A percentile compares a stretch with the other conserved stretches of the same genome.
These are phyloP conservation scores for Fusarium goolgardi DNA, from an alignment of 2,329 filamentous ascomycete species.

Conservation along the genomic window DNA sequence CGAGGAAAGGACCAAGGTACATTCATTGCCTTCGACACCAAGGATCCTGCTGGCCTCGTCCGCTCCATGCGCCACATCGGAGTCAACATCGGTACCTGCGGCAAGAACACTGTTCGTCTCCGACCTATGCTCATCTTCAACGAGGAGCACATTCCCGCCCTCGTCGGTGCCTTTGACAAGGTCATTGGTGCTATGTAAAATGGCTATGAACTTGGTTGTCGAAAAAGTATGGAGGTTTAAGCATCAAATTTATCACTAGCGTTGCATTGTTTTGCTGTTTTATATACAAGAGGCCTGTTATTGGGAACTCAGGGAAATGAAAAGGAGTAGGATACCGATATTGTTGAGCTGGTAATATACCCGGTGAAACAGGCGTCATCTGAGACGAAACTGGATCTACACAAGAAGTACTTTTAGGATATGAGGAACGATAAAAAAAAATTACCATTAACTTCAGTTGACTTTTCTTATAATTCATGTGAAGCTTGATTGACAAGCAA, in stretches of 20 bases:
- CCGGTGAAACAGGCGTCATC: conserved; percentile 37
- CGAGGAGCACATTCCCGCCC: conserved; percentile 67
- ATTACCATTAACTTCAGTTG: conserved; percentile 17
- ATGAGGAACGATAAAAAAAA: conserved; percentile 32
- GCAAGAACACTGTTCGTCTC: conserved; percentile 75
- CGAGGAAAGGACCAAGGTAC: conserved; percentile 81
- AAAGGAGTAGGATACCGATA: conserved; percentile 30
- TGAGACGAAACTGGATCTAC: conserved; percentile 40
- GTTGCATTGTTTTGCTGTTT: conserved; percentile 39
- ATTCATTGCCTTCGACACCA: conserved; percentile 84
- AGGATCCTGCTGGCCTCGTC: conserved; percentile 75
- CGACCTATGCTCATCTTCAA: conserved; percentile 87
- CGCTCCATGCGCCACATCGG: conserved; percentile 77
- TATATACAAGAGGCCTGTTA: conserved; percentile 19
- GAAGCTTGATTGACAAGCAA: background rate
- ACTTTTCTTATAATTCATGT: background rate
- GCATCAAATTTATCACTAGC: conserved; percentile 45
- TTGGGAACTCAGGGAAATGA: conserved; percentile 18
- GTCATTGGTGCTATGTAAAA: conserved; percentile 46
- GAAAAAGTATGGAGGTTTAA: conserved; percentile 27
- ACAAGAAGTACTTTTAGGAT: conserved; percentile 41
- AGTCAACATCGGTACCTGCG: conserved; percentile 82
- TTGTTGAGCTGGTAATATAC: conserved; percentile 37
- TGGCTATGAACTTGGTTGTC: conserved; percentile 17
- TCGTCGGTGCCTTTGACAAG: conserved; percentile 48